Conservation (phyloP, 768 basidiomycete genomes). For the Phanerochaete sordida region DNA sequence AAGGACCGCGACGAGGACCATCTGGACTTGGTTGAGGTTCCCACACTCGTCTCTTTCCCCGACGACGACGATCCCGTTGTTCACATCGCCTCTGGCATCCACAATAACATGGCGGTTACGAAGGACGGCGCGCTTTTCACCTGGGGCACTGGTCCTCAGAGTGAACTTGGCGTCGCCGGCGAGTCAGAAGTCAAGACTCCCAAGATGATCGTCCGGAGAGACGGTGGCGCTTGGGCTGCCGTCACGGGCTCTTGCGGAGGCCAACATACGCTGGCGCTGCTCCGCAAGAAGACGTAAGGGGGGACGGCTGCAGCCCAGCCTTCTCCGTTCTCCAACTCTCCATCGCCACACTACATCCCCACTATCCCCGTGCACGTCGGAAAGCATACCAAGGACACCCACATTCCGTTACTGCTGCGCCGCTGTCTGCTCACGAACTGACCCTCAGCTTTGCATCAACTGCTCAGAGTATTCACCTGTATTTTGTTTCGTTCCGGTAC, state of each 20-base stretch:
- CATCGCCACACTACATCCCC: background rate
- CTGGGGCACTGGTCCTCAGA: slow-evolving; percentile 78
- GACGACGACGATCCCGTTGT: slow-evolving; percentile 61
- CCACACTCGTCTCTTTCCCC: slow-evolving; percentile 64
- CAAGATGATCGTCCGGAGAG: slow-evolving; percentile 62
- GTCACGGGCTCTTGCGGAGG: slow-evolving; percentile 70
- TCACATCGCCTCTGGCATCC: slow-evolving; percentile 63
- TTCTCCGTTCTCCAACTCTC: background rate
- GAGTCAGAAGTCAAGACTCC: slow-evolving; percentile 64
- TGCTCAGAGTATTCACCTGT: background rate
- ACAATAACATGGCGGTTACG: slow-evolving; percentile 72
- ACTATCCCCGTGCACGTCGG: background rate
- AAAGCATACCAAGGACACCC: background rate
- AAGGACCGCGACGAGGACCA: slow-evolving; percentile 42
- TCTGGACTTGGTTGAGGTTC: slow-evolving; percentile 60
- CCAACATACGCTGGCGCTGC: slow-evolving; percentile 71
- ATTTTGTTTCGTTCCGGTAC: background rate
- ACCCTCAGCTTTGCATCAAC: background rate
- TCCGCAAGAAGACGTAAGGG: slow-evolving; percentile 50
- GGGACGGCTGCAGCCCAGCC: background rate
- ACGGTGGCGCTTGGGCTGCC: slow-evolving; percentile 69
- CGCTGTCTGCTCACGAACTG: background rate
- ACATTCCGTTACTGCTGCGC: background rate
- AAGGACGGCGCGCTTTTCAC: slow-evolving; percentile 63
- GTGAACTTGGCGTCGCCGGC: slow-evolving; percentile 60